Evolutionary conservation across 805 yeast genomes (phyloP), one percentile per base, ranked within the genome.

Genomic region (Kuraishia borneana): DNA sequence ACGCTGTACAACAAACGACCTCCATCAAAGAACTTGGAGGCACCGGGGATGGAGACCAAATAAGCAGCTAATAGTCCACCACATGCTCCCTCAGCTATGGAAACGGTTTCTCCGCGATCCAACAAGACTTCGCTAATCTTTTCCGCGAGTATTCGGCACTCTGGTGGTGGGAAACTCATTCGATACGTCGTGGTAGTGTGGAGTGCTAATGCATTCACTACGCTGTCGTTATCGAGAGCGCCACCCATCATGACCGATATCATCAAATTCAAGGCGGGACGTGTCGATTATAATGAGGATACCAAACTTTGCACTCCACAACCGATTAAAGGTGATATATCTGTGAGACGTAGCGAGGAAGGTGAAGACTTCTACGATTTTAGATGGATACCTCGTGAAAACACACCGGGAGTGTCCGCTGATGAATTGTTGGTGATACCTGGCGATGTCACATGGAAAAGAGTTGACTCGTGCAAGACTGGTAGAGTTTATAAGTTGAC

Each of bases 61-160:
- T 82, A 83, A 1, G 94, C 83, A 3, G 92, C 77, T 6, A 84
- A 58, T 12, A 84, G 63, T 0, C 95, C 95, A 6, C 95, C 95
- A 53, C 95, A 84, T 0, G 95, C 94, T 2, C 88, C 87, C 47
- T 84, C 95, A 5, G 88, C 76, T 1, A 82, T 79, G 0, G 94
- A 83, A 17, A 84, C 58, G 1, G 94, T 81, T 50, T 78, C 76
- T 10, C 65, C 54, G 19, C 75, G 61, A 14, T 53, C 49, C 14
- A 70, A 55, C 18, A 84, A 62, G 4, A 76, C 60, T 23, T 51
- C 55, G 0, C 92, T 76, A 29, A 84, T 82, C 47, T 63, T 57
- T 7, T 50, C 48, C 3, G 82, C 85, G 7, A 76, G 56, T 18
- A 39, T 46, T 28, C 59, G 52, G 4, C 79, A 60, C 13, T 69